phyloP scores from a whole-genome alignment of 805 yeast genomes.

The Martiniozyma abietophila region DNA sequence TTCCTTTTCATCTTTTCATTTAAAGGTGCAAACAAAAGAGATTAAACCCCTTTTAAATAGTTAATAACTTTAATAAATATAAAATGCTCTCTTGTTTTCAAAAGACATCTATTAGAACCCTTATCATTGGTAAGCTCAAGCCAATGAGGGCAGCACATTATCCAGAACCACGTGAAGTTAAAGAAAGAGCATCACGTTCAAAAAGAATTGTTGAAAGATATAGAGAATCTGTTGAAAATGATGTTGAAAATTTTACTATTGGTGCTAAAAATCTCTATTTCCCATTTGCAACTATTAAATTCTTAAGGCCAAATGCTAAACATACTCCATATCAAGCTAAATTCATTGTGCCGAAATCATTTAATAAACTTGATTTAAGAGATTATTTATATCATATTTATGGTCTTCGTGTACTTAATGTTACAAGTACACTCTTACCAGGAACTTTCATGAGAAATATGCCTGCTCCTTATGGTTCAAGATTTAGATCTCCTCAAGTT shows the following conservation, averaged over 20 bases:
- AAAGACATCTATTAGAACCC: slow-evolving; percentile 15
- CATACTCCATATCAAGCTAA: slow-evolving; percentile 97
- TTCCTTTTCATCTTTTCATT: slow-evolving; percentile 1
- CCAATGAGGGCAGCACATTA: slow-evolving; percentile 12
- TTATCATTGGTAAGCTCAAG: slow-evolving; percentile 22
- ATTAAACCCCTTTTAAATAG: slow-evolving; percentile 1
- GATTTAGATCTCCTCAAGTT: slow-evolving; percentile 70
- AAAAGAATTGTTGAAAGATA: slow-evolving; percentile 22
- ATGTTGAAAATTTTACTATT: slow-evolving; percentile 69
- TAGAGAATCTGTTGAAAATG: slow-evolving; percentile 44
- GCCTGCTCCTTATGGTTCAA: slow-evolving; percentile 48
- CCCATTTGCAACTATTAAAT: slow-evolving; percentile 75
- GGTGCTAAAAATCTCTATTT: slow-evolving; percentile 74
- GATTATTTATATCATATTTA: slow-evolving; percentile 88
- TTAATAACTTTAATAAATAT: background rate
- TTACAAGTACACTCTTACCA: slow-evolving; percentile 78
- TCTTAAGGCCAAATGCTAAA: slow-evolving; percentile 87
- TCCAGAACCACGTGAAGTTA: slow-evolving; percentile 3
- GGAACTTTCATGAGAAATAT: slow-evolving; percentile 50
- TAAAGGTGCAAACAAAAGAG: too few relatives aligned
- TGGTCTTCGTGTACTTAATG: slow-evolving; percentile 80
- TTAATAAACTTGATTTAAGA: slow-evolving; percentile 89
- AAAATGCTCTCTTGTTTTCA: slow-evolving; percentile 1
- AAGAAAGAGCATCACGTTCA: slow-evolving; percentile 20
- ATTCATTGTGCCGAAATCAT: slow-evolving; percentile 86